These are phyloP conservation scores for Ensete ventricosum DNA, from an alignment of 176 grass and related monocot genomes.

Conservation along the genomic window DNA sequence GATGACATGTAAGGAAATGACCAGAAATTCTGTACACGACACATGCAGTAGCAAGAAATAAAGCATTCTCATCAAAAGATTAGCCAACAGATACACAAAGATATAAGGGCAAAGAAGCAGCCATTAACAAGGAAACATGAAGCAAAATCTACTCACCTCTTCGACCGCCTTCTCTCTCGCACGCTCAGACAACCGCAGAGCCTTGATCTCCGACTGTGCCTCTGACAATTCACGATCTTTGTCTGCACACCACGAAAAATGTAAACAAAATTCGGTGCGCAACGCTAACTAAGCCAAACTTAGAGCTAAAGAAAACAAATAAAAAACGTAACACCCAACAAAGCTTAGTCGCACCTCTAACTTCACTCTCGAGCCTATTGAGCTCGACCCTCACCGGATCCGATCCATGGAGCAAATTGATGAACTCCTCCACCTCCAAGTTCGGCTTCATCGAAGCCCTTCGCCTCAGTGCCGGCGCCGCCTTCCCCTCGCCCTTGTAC, in stretches of 20 bases:
- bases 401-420: conserved; percentile 95
- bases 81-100: neutral
- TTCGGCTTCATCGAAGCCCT: conserved; percentile 50
- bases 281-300: neutral
- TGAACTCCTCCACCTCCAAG: conserved; percentile 93
- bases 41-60: neutral
- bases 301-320: neutral
- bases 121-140: neutral
- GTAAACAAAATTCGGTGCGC: neutral
- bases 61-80: neutral
- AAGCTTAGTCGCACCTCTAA: conserved; percentile 43
- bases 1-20: neutral
- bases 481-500: conserved; percentile 18
- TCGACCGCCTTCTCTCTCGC: conserved; percentile 94
- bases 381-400: conserved; percentile 91
- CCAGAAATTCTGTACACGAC: too few species aligned
- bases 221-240: conserved; percentile 86
- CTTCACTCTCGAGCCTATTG: conserved; percentile 89
- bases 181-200: conserved; percentile 74
- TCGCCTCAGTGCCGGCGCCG: conserved; percentile 22
- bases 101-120: neutral
- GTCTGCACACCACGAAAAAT: conserved; percentile 27
- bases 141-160: conserved; percentile 50
- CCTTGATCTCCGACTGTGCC: conserved; percentile 82
- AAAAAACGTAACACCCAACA: conserved; percentile 10